Evolutionary conservation across 345 rosid genomes (phyloP).

Genomic region (Corchorus capsularis): DNA sequence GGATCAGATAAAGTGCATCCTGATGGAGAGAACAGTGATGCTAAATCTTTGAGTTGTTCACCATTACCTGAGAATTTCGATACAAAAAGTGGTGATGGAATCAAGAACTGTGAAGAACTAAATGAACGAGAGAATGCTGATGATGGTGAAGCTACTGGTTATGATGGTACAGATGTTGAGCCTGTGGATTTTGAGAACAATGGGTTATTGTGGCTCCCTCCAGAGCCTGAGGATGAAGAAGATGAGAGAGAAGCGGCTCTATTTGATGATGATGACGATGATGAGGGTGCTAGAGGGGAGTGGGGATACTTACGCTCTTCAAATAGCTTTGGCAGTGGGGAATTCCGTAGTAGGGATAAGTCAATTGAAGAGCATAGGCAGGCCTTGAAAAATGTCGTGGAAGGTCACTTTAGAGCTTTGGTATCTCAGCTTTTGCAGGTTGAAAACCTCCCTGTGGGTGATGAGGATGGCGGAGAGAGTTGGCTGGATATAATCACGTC

Average conservation of each 20-base stretch:
- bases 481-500: conserved; percentile 93
- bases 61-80: conserved; percentile 49
- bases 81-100: conserved; percentile 39
- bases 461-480: conserved; percentile 65
- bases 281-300: conserved; percentile 68
- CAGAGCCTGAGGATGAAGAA: conserved; percentile 93
- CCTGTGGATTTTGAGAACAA: conserved; percentile 88
- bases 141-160: conserved; percentile 51
- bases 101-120: conserved; percentile 36
- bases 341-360: conserved; percentile 55
- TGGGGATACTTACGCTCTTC: conserved; percentile 77
- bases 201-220: conserved; percentile 85
- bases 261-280: conserved; percentile 69
- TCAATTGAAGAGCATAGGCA: conserved; percentile 59
- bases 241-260: conserved; percentile 84
- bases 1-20: conserved; percentile 49
- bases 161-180: conserved; percentile 54
- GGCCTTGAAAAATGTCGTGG: conserved; percentile 82
- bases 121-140: conserved; percentile 40
- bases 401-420: conserved; percentile 88
- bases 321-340: conserved; percentile 68
- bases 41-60: conserved; percentile 42
- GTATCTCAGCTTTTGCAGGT: conserved; percentile 79
- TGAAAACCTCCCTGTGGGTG: conserved; percentile 65
- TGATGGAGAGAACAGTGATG: conserved; percentile 46